Conservation (phyloP, 2,329 filamentous ascomycete genomes). For the Teratosphaeria nubilosa region DNA sequence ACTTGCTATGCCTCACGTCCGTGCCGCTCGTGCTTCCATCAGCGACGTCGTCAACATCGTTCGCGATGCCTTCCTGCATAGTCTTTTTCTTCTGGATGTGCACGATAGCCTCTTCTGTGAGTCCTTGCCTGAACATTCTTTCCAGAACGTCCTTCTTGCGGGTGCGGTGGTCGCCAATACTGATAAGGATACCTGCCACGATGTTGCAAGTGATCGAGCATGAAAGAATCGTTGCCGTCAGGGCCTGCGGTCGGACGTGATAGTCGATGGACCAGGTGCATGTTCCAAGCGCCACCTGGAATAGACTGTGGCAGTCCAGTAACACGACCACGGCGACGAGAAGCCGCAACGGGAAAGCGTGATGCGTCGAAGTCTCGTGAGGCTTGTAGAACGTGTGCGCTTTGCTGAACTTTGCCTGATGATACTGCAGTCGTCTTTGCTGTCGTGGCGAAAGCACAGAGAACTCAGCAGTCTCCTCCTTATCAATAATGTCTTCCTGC, state of each 20-base stretch:
- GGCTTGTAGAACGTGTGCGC: slow-evolving; percentile 86
- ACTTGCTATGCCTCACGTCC: neutral
- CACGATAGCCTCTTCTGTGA: slow-evolving; percentile 57
- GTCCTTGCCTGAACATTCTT: slow-evolving; percentile 62
- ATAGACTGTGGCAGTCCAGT: slow-evolving; percentile 66
- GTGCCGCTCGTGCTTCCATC: neutral
- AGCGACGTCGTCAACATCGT: neutral
- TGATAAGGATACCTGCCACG: slow-evolving; percentile 65
- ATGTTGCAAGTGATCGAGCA: slow-evolving; percentile 71
- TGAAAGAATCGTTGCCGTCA: slow-evolving; percentile 73
- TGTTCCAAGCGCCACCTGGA: slow-evolving; percentile 70
- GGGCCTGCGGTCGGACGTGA: slow-evolving; percentile 54
- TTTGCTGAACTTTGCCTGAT: slow-evolving; percentile 69
- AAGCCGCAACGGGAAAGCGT: slow-evolving; percentile 64
- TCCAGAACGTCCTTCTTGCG: slow-evolving; percentile 80
- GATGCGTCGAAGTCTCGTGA: slow-evolving; percentile 73
- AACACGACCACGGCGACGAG: slow-evolving; percentile 70
- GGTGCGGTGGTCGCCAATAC: slow-evolving; percentile 63
- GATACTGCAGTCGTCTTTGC: slow-evolving; percentile 60
- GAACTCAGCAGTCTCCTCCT: slow-evolving; percentile 41
- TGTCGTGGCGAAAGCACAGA: slow-evolving; percentile 56
- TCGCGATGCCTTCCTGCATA: neutral
- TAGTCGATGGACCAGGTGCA: slow-evolving; percentile 73
- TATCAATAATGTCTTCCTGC: slow-evolving; percentile 31
- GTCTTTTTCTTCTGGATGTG: slow-evolving; percentile 26